A percentile compares a stretch with the other conserved stretches of the same genome.
These are phyloP conservation scores for Penicillium vulpinum DNA, from an alignment of 2,329 filamentous ascomycete species.

Conservation along the genomic window DNA sequence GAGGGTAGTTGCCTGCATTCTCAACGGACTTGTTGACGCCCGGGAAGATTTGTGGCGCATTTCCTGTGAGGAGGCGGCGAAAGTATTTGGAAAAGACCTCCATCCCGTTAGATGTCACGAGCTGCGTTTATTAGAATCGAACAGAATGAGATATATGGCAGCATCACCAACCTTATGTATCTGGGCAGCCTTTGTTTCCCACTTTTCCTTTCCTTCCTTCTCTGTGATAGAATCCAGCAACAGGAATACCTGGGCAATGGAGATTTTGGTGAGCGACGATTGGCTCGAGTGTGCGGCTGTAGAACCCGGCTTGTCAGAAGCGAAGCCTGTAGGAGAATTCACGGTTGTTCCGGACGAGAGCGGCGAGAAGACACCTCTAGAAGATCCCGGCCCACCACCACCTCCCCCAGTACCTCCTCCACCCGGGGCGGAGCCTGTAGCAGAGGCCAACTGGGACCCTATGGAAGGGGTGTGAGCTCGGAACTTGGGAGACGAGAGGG, in stretches of 20 bases:
- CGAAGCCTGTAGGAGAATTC: conserved; percentile 55
- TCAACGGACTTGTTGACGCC: conserved; percentile 70
- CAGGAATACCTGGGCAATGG: conserved; percentile 91
- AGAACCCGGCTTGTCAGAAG: conserved; percentile 49
- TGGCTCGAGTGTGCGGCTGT: conserved; percentile 48
- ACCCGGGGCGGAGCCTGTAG: conserved; percentile 54
- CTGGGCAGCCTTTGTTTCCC: conserved; percentile 87
- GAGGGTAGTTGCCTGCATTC: conserved; percentile 77
- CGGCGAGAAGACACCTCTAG: conserved; percentile 61
- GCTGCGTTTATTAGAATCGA: conserved; percentile 50
- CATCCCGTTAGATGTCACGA: conserved; percentile 98
- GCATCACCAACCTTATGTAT: conserved; percentile 73
- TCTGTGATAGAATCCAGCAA: conserved; percentile 93
- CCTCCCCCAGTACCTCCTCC: conserved; percentile 52
- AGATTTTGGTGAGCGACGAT: conserved; percentile 81
- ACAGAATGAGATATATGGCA: neutral
- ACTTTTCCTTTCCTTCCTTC: conserved; percentile 87
- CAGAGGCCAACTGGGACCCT: conserved; percentile 57
- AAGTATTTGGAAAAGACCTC: conserved; percentile 98
- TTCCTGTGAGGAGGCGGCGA: conserved; percentile 84
- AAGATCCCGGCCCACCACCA: conserved; percentile 56
- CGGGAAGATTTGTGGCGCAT: conserved; percentile 88
- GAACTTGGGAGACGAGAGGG: conserved; percentile 57
- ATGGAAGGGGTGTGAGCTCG: conserved; percentile 57
- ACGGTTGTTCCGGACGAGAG: conserved; percentile 58